Evolutionary conservation across 2,329 filamentous ascomycete species (phyloP).

Genomic region (Fusarium sp.): DNA sequence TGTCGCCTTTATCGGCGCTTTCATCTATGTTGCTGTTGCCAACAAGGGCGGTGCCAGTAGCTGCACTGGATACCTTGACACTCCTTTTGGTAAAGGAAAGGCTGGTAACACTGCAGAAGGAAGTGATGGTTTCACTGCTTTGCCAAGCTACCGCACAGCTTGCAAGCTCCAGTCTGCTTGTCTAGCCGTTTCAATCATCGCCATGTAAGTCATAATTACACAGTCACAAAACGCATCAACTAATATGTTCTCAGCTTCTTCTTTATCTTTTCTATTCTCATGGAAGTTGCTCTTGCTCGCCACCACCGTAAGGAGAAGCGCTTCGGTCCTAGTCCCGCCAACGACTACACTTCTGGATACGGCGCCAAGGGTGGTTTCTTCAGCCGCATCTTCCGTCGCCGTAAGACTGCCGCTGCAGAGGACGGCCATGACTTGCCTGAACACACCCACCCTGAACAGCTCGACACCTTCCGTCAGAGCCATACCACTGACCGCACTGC

Average conservation of each 20-base stretch:
- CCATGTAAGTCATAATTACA: conserved; percentile 65
- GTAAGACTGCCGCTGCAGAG: conserved; percentile 38
- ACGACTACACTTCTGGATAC: conserved; percentile 70
- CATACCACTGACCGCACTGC: conserved; percentile 54
- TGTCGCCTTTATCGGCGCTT: conserved; percentile 77
- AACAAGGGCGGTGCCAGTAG: conserved; percentile 75
- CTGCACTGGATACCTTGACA: conserved; percentile 71
- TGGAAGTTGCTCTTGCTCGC: conserved; percentile 75
- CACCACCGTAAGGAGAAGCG: conserved; percentile 80
- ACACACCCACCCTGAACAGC: conserved; percentile 55
- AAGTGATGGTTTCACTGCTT: conserved; percentile 57
- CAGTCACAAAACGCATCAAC: not conserved
- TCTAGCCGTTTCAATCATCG: conserved; percentile 82
- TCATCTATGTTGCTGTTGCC: conserved; percentile 83
- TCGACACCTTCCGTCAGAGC: conserved; percentile 55
- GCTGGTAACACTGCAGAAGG: conserved; percentile 62
- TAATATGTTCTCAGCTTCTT: conserved; percentile 65
- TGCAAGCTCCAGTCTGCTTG: conserved; percentile 82
- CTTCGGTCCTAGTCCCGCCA: conserved; percentile 64
- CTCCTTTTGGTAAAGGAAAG: conserved; percentile 74
- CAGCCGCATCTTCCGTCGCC: conserved; percentile 48
- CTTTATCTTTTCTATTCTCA: conserved; percentile 77
- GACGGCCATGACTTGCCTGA: conserved; percentile 51
- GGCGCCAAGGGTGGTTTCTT: conserved; percentile 51
- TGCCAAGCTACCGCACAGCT: conserved; percentile 63